Base-by-base conservation (phyloP, 2,329 filamentous ascomycete species). In the Microcera coccophila region DNA sequence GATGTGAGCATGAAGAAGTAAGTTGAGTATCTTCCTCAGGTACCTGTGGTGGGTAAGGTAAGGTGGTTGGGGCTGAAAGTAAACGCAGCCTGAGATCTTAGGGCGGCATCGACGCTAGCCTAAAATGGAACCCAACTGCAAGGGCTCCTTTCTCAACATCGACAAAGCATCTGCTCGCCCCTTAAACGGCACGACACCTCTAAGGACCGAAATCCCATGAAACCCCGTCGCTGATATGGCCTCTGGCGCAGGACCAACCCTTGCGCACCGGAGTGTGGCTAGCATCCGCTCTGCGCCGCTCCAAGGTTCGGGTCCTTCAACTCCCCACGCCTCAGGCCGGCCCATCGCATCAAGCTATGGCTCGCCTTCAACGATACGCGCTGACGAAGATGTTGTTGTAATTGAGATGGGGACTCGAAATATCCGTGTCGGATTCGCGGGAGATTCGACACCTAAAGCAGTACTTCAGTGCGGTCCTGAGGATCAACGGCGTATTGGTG, bases 381-480 rank as follows among this genome's bases (percentile, higher is more conserved):
- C 84, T 57, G 90, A 95, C 57, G 93, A 98, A 59, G 93, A 96
- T 53, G 74, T 84, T 5, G 67, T 95, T 4, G 77, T 98, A 32
- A 73, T 96, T 39, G 90, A 97, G 62, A 64, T 97, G 26, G 90
- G 90, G 1, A 79, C 87, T 9, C 80, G 91, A 17, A 85, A 82
- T 64, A 65, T 97, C 19, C 81, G 85, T 34, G 84, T 85, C 9
- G 93, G 93, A 1, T 93, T 96, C 61, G 87, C 90, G 5, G 90
- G 90, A 39, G 90, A 95, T 63, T 78, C 82, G 33, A 68, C 74
- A 3, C 90, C 90, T 53, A 94, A 91, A 62, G 78, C 74, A 1
- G 74, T 76, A 12, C 69, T 90, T 17, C 73, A 77, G 17, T 91
- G 90, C 62, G 81, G 82, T 0, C 88, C 87, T 0, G 84, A 90